phyloP scores from a whole-genome alignment of 2,329 filamentous ascomycete species.

The Plenodomus biglobosus region DNA sequence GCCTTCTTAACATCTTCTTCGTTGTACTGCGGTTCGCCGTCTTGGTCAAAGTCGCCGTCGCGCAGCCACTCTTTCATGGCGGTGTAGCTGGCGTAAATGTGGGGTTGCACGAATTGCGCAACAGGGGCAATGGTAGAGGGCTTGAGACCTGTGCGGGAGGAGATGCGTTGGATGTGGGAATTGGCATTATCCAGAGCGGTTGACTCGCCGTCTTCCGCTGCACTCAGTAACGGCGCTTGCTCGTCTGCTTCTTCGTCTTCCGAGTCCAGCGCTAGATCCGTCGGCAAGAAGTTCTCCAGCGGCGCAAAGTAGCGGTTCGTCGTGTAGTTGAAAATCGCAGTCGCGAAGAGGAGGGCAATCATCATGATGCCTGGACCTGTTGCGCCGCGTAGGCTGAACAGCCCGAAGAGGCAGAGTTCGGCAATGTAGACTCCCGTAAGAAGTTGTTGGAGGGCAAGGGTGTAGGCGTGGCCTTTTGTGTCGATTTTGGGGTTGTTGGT shows the following conservation, averaged over 20 bases:
- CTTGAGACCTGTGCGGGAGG: conserved; percentile 27
- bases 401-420: conserved; percentile 78
- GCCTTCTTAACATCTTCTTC: conserved; percentile 40
- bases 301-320: conserved; percentile 41
- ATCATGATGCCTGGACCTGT: conserved; percentile 40
- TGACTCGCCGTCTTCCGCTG: conserved; percentile 36
- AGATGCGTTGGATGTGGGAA: conserved; percentile 31
- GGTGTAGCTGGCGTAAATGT: conserved; percentile 38
- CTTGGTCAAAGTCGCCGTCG: conserved; percentile 35
- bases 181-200: conserved; percentile 20
- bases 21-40: conserved; percentile 36
- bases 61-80: conserved; percentile 40
- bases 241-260: conserved; percentile 21
- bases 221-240: conserved; percentile 32
- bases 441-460: conserved; percentile 83
- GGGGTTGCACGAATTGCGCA: conserved; percentile 40
- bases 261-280: conserved; percentile 30
- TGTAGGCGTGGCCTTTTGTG: conserved; percentile 84
- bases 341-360: conserved; percentile 33
- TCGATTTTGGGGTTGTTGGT: conserved; percentile 81
- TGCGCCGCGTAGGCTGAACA: conserved; percentile 60
- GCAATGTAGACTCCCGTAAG: conserved; percentile 81
- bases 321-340: conserved; percentile 36
- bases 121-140: conserved; percentile 29
- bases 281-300: conserved; percentile 40